Evolutionary conservation across 164 flowering plant species (phyloP), one percentile per base, ranked within the genome.

Genomic region (Platanus orientalis): DNA sequence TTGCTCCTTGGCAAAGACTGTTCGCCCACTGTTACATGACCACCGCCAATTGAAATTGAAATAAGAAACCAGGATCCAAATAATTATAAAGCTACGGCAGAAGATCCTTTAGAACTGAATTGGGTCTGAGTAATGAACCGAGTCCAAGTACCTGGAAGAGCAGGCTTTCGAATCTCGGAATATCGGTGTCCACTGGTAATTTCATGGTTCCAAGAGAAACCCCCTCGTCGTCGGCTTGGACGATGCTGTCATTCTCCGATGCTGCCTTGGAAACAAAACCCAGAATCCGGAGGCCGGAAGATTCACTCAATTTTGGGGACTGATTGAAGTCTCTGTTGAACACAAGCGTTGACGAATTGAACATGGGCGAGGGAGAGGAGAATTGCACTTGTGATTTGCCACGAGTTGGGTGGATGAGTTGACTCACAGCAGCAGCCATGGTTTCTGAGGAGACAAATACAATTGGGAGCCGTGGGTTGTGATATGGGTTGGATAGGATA

Each of bases 1-100:
- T 81, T 28, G 96, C 87, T 78, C 96, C 93, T 80, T 90, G 96
- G 77, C 80, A 79, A 26, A 90, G 84, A 80, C 96, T 90, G 71
- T 90, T 90, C 0, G 86, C 96, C 96, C 93, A 90, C 96, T 90
- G 87, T 63, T 11, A 60, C 27, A 47, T 12, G 5, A 30, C 9
- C 39, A 34, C 39, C n/a, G n/a, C 39, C 39, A 34, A 34, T 34
- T 34, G 39, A 34, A 34, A n/a, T 34, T 5, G 10, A 34, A 34
- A 34, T 10, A 5, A 34, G 39, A 34, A 34, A 34, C 39, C 10
- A 5, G 5, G 39, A 0, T n/a, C n/a, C n/a, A 5, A 34, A 34
- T 34, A 34, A 34, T 34, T 34, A 34, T 34, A 34, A 10, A 34
- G 5, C 10, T 34, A 10, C 10, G 39, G 39, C 5, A 5, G 10